Conservation (phyloP, 1,284 basidiomycete species). For the Exobasidium rhododendri region DNA sequence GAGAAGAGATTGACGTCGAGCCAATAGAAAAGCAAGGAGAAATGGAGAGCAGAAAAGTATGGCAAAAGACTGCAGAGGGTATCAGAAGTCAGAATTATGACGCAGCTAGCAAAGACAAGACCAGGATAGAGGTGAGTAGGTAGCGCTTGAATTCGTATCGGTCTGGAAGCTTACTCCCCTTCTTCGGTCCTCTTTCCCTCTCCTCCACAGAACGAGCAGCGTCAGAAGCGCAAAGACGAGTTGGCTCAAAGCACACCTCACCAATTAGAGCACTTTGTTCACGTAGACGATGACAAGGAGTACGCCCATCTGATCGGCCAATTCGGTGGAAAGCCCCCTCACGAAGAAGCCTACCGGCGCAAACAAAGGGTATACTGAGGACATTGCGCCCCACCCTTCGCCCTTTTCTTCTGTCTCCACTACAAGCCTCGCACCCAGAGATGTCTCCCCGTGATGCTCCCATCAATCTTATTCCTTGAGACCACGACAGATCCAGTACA, state of each 20-base stretch:
- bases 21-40: constrained; percentile 67
- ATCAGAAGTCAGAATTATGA: constrained; percentile 90
- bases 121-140: constrained; percentile 66
- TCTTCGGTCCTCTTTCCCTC: not conserved
- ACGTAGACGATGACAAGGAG: constrained; percentile 53
- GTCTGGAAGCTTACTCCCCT: not conserved
- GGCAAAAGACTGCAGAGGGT: constrained; percentile 82
- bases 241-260: constrained; percentile 68
- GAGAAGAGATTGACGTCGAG: constrained; percentile 70
- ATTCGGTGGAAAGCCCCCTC: constrained; percentile 38
- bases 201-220: constrained; percentile 75
- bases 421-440: not conserved
- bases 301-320: constrained; percentile 43
- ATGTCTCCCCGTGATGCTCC: not conserved
- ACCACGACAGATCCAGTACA: constrained; percentile 11
- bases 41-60: constrained; percentile 82
- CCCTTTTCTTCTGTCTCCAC: not conserved
- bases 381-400: not conserved
- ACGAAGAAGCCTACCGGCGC: constrained; percentile 34
- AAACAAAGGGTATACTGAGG: constrained; percentile 15
- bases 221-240: constrained; percentile 83
- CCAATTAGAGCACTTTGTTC: constrained; percentile 58
- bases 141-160: constrained; percentile 4
- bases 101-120: constrained; percentile 82
- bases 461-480: not conserved